Conservation (phyloP, 257 asterid genomes). For the Gentiana straminea region DNA sequence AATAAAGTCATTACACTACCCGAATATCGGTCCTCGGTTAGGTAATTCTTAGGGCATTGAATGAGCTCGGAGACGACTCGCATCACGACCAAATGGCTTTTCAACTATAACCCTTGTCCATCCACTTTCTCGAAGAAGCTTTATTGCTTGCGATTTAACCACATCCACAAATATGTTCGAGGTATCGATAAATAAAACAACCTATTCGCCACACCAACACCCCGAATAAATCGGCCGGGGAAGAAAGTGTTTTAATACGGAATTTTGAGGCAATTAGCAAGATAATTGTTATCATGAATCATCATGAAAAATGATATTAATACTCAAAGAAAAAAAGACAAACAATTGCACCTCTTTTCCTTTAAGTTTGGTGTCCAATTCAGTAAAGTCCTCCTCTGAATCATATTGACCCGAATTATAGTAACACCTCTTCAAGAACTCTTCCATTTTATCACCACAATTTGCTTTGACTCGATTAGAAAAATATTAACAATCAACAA, state of each 20-base stretch:
- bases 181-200: conserved; percentile 81
- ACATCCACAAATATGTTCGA: conserved; percentile 76
- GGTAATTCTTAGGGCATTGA: conserved; percentile 49
- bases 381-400: no score
- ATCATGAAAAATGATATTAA: no score
- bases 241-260: neutral
- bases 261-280: no score
- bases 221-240: conserved; percentile 36
- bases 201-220: conserved; percentile 49
- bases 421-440: no score
- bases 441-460: no score
- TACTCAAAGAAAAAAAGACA: no score
- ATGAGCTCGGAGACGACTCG: conserved; percentile 78
- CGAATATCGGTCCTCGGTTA: conserved; percentile 77
- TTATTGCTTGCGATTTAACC: conserved; percentile 62
- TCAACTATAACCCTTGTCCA: conserved; percentile 94
- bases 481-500: no score
- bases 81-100: conserved; percentile 85
- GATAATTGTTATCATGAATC: no score
- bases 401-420: no score
- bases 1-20: conserved; percentile 27
- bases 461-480: no score
- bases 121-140: conserved; percentile 59
- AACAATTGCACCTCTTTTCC: no score
- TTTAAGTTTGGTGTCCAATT: no score